Conservation (phyloP, 2,329 filamentous ascomycete genomes). For the Colletotrichum sp. region DNA sequence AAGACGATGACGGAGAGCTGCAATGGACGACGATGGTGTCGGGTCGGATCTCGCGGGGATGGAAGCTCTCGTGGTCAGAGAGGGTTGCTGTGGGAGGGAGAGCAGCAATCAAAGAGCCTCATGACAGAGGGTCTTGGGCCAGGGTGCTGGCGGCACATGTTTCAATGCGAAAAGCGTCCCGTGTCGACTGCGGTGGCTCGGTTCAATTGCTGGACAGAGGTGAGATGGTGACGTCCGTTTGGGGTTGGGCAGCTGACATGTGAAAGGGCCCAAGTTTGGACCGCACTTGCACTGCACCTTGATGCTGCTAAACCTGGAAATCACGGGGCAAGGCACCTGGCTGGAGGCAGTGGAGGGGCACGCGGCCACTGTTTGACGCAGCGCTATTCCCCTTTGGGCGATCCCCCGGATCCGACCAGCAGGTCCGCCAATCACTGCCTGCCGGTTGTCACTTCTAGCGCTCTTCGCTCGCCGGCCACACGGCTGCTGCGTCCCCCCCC, state of each 20-base stretch:
- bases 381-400: neutral
- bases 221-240: constrained; percentile 21
- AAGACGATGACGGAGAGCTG: neutral
- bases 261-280: constrained; percentile 6
- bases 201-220: constrained; percentile 19
- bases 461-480: neutral
- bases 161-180: constrained; percentile 4
- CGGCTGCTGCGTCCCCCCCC: neutral
- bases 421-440: neutral
- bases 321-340: neutral
- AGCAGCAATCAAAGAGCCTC: neutral
- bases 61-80: neutral
- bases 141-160: constrained; percentile 19
- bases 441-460: neutral
- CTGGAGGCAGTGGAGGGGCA: constrained; percentile 1
- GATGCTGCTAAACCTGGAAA: neutral
- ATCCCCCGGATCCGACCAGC: neutral
- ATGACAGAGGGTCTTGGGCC: neutral
- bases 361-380: neutral
- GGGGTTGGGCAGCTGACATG: constrained; percentile 19
- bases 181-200: constrained; percentile 9
- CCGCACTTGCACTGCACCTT: neutral
- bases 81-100: neutral
- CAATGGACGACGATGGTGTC: neutral
- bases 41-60: neutral